These are phyloP conservation scores for Gnomoniopsis smithogilvyi DNA, from an alignment of 2,329 filamentous ascomycete species.

Conservation along the genomic window DNA sequence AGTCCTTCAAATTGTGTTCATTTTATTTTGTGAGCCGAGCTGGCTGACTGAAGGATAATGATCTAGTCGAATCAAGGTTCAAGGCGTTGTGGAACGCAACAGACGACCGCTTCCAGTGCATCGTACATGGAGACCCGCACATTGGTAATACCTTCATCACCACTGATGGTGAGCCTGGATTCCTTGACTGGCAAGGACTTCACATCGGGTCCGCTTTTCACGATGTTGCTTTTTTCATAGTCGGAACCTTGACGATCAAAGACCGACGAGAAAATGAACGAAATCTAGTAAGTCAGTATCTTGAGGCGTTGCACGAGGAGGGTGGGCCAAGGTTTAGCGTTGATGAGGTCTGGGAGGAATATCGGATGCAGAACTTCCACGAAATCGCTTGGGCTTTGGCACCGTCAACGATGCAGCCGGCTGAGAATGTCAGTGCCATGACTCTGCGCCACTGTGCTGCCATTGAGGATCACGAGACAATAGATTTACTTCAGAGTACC, in stretches of 20 bases:
- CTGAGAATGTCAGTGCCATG: slow-evolving; percentile 30
- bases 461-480: slow-evolving; percentile 30
- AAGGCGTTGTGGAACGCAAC: slow-evolving; percentile 32
- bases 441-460: slow-evolving; percentile 28
- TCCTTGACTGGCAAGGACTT: slow-evolving; percentile 39
- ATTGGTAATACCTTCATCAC: slow-evolving; percentile 40
- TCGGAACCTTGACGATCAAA: slow-evolving; percentile 33
- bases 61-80: slow-evolving; percentile 25
- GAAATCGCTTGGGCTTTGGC: slow-evolving; percentile 33
- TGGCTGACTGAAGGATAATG: background rate
- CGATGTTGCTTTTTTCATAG: slow-evolving; percentile 39
- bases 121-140: slow-evolving; percentile 41
- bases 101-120: slow-evolving; percentile 33
- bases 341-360: slow-evolving; percentile 27
- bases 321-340: slow-evolving; percentile 28
- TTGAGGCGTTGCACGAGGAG: slow-evolving; percentile 26
- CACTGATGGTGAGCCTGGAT: slow-evolving; percentile 30
- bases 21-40: too few species aligned
- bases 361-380: slow-evolving; percentile 29
- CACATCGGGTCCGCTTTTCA: slow-evolving; percentile 40
- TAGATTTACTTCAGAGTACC: slow-evolving; percentile 28
- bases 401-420: slow-evolving; percentile 31
- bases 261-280: slow-evolving; percentile 38
- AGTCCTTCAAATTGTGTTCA: too few species aligned
- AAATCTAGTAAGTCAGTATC: slow-evolving; percentile 35